Conservation (phyloP, 148 eudicot species). For the Camellia sinensis region DNA sequence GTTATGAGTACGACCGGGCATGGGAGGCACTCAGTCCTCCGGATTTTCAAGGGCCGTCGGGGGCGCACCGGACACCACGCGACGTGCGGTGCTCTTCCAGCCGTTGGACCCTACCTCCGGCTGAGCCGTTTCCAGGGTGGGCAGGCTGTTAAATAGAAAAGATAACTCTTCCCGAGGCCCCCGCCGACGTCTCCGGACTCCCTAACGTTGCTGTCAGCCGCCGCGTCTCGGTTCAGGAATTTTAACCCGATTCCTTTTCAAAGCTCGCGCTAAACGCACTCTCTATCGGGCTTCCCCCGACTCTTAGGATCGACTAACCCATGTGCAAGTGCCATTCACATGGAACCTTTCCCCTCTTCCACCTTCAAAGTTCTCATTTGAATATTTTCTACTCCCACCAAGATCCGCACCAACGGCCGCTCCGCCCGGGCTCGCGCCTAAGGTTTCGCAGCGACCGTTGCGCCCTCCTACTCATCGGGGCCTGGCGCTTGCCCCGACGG, state of each 20-base stretch:
- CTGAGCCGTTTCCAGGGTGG: constrained; percentile 14
- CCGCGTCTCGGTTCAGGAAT: constrained; percentile 30
- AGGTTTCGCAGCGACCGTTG: no score
- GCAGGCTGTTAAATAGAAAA: constrained; percentile 31
- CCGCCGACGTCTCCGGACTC: constrained; percentile 50
- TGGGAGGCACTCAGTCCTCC: constrained; percentile 6
- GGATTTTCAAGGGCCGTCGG: constrained; percentile 4
- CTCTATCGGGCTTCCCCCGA: constrained; percentile 10
- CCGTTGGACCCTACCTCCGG: constrained; percentile 7
- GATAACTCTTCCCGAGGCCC: constrained; percentile 57
- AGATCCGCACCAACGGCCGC: constrained; percentile 44
- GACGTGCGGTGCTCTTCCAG: constrained; percentile 8
- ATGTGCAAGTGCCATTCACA: constrained; percentile 42
- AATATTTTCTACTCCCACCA: constrained; percentile 56
- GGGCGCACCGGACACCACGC: constrained; percentile 4
- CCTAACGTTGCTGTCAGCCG: constrained; percentile 49
- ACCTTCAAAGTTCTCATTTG: constrained; percentile 51
- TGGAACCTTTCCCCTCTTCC: constrained; percentile 44
- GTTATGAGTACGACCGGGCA: constrained; percentile 5
- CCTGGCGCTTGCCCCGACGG: background rate
- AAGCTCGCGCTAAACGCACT: background rate
- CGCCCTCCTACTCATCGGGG: no score
- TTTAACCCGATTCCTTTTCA: no score
- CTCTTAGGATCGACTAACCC: constrained; percentile 32
- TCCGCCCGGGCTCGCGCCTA: constrained; percentile 36